phyloP scores from a whole-genome alignment of 306 rosid genomes.

The Malus sylvestris region DNA sequence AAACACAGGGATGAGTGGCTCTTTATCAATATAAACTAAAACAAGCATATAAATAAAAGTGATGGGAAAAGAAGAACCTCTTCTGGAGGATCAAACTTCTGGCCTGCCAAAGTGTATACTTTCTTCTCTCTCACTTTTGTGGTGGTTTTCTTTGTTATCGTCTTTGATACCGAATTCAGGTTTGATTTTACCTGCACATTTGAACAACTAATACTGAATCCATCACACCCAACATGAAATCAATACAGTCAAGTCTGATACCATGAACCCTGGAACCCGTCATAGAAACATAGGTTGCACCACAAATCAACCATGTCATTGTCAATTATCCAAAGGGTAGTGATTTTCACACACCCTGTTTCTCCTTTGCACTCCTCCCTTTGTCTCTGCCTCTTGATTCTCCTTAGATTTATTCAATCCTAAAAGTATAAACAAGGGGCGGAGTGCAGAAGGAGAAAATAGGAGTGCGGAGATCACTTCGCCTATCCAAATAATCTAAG shows the following conservation, averaged over 20 bases:
- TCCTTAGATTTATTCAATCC: not conserved
- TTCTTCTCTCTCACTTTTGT: slow-evolving; percentile 73
- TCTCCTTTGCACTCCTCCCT: not conserved
- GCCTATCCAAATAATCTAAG: not conserved
- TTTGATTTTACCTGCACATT: slow-evolving; percentile 68
- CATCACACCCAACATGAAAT: slow-evolving; percentile 15
- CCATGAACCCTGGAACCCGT: not conserved
- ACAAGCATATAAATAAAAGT: slow-evolving; percentile 3
- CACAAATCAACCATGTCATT: slow-evolving; percentile 8
- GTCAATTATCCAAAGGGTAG: not conserved
- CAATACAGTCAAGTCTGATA: slow-evolving; percentile 1
- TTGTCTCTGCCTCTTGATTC: not conserved
- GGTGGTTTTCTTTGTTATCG: slow-evolving; percentile 26
- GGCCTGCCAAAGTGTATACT: slow-evolving; percentile 74
- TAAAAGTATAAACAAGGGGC: not conserved
- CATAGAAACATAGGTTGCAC: not conserved
- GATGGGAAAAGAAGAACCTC: slow-evolving; percentile 46
- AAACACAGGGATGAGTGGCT: slow-evolving; percentile 14
- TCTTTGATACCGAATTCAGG: slow-evolving; percentile 25
- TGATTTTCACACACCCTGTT: not conserved
- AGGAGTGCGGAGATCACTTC: not conserved
- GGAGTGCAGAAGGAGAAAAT: not conserved
- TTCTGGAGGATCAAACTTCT: slow-evolving; percentile 88
- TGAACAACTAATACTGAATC: slow-evolving; percentile 11
- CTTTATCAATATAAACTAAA: slow-evolving; percentile 2